A percentile compares a stretch with the other conserved stretches of the same genome.
Conservation (phyloP, 140 eudicot species). For the Anethum foeniculum region DNA sequence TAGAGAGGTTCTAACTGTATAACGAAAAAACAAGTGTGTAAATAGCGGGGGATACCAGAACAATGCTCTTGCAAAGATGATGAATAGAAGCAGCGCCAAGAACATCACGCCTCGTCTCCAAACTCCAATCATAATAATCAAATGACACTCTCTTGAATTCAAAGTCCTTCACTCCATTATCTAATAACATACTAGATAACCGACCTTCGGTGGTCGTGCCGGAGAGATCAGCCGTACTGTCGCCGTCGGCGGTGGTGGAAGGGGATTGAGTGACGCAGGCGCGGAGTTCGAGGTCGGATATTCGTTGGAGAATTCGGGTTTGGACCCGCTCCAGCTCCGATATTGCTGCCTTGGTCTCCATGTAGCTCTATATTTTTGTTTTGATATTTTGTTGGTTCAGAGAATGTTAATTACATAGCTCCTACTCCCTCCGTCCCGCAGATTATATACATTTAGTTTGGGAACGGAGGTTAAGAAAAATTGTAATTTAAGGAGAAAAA, state of each 20-base stretch:
- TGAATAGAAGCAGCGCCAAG: conserved; percentile 73
- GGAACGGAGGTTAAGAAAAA: too few species aligned
- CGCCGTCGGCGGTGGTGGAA: conserved; percentile 3
- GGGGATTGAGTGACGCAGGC: conserved; percentile 20
- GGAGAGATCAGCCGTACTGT: conserved; percentile 6
- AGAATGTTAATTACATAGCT: too few species aligned
- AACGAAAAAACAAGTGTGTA: too few species aligned
- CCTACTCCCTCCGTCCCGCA: too few species aligned
- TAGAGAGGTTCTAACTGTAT: too few species aligned
- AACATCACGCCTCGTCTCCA: conserved; percentile 64
- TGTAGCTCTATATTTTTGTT: background rate
- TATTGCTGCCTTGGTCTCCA: conserved; percentile 15
- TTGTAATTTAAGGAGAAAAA: too few species aligned
- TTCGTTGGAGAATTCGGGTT: conserved; percentile 53
- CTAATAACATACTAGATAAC: conserved; percentile 57
- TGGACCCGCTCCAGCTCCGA: conserved; percentile 61
- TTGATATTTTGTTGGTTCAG: too few species aligned
- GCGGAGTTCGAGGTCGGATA: conserved; percentile 54
- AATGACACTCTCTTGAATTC: conserved; percentile 59
- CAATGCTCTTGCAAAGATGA: conserved; percentile 98
- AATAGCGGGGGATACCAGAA: conserved; percentile 41
- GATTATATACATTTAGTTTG: too few species aligned
- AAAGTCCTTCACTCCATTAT: conserved; percentile 59
- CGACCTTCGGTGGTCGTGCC: conserved; percentile 47
- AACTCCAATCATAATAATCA: conserved; percentile 73